Base-by-base conservation (phyloP, 106 monocot genomes). In the Dendrobium nobile region DNA sequence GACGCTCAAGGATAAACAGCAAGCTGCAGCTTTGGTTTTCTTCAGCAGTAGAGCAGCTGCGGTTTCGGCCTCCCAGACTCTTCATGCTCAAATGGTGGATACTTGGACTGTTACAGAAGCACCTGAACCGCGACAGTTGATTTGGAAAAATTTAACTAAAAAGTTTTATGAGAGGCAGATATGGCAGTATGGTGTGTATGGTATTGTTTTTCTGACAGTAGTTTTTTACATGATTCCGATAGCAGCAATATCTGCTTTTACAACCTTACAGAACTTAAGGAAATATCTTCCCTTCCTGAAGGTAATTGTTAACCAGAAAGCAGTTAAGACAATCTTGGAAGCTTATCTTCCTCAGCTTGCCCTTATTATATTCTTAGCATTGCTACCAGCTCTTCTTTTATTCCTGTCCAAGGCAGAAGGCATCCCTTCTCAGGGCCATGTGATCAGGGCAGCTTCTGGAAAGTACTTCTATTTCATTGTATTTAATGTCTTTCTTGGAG, bases 391-490 rank as follows among this genome's bases (percentile, higher is more conserved):
- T 45, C 85, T 99, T 13, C 90, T 99, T 19, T 80, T 99, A 89
- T 80, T 95, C 51, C 84, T 99, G 59, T 99, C 99, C 1, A 91
- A 91, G 76, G 48, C 67, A 11, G 99, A 99, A 80, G 99, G 99
- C 41, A 88, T 99, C 26, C 80, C 89, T 22, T 90, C 95, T 0
- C 72, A 88, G 75, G 87, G 89, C 77, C 99, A 99, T 80, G 90
- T 79, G 2, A 79, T 85, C 18, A 73, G 95, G 47, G 95, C 99
- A 41, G 83, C 95, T 18, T 89, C 95, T 10, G 99, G 95, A 47
- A 99, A 95, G 74, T 99, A 93, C 79, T 99, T 99, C 77, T 99
- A 99, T 73, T 99, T 99, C 75, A 85, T 91, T 19, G 81, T 99
- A 17, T 99, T 99, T 75, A 99, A 99, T 84, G 93, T 99, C 47